Evolutionary conservation across 495 filamentous ascomycete genomes (phyloP).

Genomic region (Sordaria brevicollis): DNA sequence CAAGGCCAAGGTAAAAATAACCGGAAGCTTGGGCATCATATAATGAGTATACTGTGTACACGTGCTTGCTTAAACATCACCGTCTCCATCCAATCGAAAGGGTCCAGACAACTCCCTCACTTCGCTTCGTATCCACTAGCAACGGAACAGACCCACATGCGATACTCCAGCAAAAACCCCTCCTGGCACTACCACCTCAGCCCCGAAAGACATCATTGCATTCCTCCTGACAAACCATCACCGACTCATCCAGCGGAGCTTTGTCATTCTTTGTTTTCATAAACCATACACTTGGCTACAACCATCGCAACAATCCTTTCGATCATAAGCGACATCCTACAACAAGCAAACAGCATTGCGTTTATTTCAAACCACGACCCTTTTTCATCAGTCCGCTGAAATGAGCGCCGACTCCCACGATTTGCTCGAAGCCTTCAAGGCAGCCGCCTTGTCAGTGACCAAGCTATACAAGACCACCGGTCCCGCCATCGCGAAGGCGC

Average conservation of each 20-base stretch:
- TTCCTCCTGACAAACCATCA: not conserved
- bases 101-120: not conserved
- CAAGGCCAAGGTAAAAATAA: no score
- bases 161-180: not conserved
- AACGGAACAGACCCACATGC: not conserved
- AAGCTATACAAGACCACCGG: slow-evolving; percentile 90
- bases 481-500: slow-evolving; percentile 60
- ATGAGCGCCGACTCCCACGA: slow-evolving; percentile 53
- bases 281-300: not conserved
- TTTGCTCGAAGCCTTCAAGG: slow-evolving; percentile 80
- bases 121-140: not conserved
- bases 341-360: not conserved
- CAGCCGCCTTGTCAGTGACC: slow-evolving; percentile 87
- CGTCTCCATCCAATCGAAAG: not conserved
- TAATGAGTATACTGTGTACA: not conserved
- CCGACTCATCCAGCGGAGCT: not conserved
- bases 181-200: not conserved
- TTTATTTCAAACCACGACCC: not conserved
- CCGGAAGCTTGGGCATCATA: not conserved
- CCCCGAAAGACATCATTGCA: not conserved
- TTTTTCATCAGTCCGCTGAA: not conserved
- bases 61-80: not conserved
- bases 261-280: not conserved
- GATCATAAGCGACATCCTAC: not conserved
- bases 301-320: not conserved